phyloP scores from a whole-genome alignment of 768 basidiomycete genomes.

The Boletus sp. region DNA sequence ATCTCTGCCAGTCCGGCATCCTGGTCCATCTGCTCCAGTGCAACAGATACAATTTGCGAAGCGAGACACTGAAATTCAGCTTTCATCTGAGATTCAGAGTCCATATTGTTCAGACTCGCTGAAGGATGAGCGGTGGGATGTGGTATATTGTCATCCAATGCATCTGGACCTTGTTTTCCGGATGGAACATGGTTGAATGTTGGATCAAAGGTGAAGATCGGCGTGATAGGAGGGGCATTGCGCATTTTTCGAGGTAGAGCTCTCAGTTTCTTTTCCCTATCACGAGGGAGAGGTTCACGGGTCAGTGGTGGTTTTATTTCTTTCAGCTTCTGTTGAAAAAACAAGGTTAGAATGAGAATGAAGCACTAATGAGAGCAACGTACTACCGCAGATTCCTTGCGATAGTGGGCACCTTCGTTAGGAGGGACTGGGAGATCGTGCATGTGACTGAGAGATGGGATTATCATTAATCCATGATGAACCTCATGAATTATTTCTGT shows the following conservation, averaged over 20 bases:
- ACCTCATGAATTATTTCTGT: not conserved
- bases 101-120: not conserved
- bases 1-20: no score
- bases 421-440: constrained; percentile 14
- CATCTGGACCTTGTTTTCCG: constrained; percentile 18
- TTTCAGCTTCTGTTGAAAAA: constrained; percentile 20
- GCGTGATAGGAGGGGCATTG: constrained; percentile 24
- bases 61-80: not conserved
- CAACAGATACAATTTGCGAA: not conserved
- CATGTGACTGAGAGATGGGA: constrained; percentile 9
- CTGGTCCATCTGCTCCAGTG: no score
- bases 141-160: no score
- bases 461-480: not conserved
- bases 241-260: constrained; percentile 22
- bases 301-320: constrained; percentile 22
- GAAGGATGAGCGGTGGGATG: no score
- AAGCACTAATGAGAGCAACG: constrained; percentile 14
- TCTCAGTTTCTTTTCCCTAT: constrained; percentile 24
- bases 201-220: constrained; percentile 23
- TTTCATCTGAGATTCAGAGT: not conserved
- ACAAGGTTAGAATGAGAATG: constrained; percentile 11
- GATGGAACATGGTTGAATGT: constrained; percentile 17
- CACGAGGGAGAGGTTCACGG: constrained; percentile 20
- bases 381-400: constrained; percentile 21
- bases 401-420: constrained; percentile 11